These are phyloP conservation scores for Candida nonsorbophila DNA, from an alignment of 805 yeast species.

Conservation along the genomic window DNA sequence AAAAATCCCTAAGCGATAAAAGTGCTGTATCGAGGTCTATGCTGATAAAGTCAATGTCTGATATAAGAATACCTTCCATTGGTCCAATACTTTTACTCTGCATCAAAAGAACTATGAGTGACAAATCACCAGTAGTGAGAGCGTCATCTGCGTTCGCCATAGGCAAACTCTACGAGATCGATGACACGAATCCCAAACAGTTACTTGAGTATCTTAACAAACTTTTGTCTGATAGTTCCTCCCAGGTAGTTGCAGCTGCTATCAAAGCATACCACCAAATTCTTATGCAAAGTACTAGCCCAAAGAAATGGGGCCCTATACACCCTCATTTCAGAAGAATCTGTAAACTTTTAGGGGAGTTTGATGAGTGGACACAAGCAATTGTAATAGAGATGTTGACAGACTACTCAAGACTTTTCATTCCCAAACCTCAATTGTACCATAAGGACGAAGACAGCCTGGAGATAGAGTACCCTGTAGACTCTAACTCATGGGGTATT, in stretches of 20 bases:
- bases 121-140: conserved; percentile 74
- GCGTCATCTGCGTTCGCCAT: conserved; percentile 75
- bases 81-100: conserved; percentile 74
- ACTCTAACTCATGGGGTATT: conserved; percentile 17
- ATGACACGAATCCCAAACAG: conserved; percentile 41
- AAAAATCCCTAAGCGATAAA: conserved; percentile 70
- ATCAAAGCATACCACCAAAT: conserved; percentile 50
- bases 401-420: conserved; percentile 57
- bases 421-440: conserved; percentile 48
- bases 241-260: conserved; percentile 66
- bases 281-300: conserved; percentile 6
- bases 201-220: conserved; percentile 43
- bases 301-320: conserved; percentile 52
- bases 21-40: conserved; percentile 64
- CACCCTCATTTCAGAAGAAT: conserved; percentile 67
- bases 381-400: conserved; percentile 56
- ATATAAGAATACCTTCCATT: conserved; percentile 77
- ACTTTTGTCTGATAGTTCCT: conserved; percentile 61
- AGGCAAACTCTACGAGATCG: conserved; percentile 45
- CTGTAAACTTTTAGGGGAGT: conserved; percentile 40
- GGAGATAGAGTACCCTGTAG: conserved; percentile 39
- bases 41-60: conserved; percentile 74
- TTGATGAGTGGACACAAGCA: conserved; percentile 74
- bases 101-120: conserved; percentile 61
- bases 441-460: conserved; percentile 23